Base-by-base conservation (phyloP, 2,329 filamentous ascomycete genomes). In the Pezicula neosporulosa region DNA sequence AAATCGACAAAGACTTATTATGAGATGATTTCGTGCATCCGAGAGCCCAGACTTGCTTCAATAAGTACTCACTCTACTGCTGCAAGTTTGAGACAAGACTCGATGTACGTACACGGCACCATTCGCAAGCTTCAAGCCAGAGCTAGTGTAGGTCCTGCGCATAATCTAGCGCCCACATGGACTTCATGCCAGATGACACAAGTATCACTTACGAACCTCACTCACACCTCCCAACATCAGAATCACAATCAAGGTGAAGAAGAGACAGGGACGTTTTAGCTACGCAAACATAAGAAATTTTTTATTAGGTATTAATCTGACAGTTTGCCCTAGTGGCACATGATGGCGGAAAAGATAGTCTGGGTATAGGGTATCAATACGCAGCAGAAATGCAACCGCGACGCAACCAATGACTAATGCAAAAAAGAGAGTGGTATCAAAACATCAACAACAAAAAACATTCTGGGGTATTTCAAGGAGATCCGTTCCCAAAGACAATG, bases 281-380 rank as follows among this genome's bases (percentile, higher is more conserved):
- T 44, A 28, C 42, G 42, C 42, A 44, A 44, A 53, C 39, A 41
- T 38, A 64, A 53, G 58, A 60, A 55, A 57, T 48, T 64, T 65
- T 65, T 64, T 65, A 68, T 68, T 68, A 68, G 53, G 53, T 68
- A 68, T 68, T 68, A 68, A 50, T 58, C 52, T 48, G 54, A 55
- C 48, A 50, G 55, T 54, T 56, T 61, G 65, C 65, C 65, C 64
- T 67, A 68, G 56, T 64, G 65, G 66, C 66, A 66, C 65, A 66
- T 65, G 66, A 66, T 65, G 66, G 64, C 61, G 55, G 62, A 65
- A 30, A 63, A 63, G 62, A 67, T 62, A 64, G 64, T 65, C 66
- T 66, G 65, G 65, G 66, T 68, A 68, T 68, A 66, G 62, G 66
- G 66, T 68, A 68, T 68, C 66, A 68, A 67, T 63, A 65, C 64